Base-by-base conservation (phyloP, 164 flowering plant genomes). In the Buxus sempervirens region DNA sequence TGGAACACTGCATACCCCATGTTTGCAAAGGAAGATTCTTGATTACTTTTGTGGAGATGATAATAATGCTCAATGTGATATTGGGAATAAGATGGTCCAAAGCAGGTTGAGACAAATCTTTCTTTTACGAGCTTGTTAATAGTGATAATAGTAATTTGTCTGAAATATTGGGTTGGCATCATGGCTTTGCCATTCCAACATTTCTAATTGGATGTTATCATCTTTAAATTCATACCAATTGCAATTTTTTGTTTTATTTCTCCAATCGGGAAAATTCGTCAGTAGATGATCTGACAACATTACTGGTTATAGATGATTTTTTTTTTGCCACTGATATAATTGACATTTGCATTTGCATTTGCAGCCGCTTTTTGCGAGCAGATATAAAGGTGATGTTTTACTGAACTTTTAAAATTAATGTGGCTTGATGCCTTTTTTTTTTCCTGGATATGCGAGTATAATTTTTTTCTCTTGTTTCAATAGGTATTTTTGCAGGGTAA, bases 401-500 rank as follows among this genome's bases (percentile, higher is more conserved):
- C 51, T 45, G 24, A 9, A 23, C 18, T 9, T 38, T 27, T 19
- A 32, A 32, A 32, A 32, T 23, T 20, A 10, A 32, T 58, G 45
- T 5, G 45, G 12, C 18, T 27, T 60, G 54, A 10, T 41, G 23
- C 5, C 24, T 23, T 8, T 22, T 25, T 24, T 49, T 58, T 22
- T 42, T 63, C 9, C 23, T 56, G 32, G 32, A 56, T 21, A 62
- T 49, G n/a, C 24, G 36, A 8, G 65, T 62, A 6, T 16, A 19
- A 62, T 36, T 66, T 41, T 5, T 61, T 41, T 72, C 56, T 65
- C 51, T 45, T 67, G 60, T 62, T 71, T 56, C 54, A 56, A 62
- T 61, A 94, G 97, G 98, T 95, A 26, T 91, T 96, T 78, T 74
- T 93, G 73, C 95, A 86, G 79, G 80, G 91, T 42, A 93, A 91